A percentile compares a stretch with the other conserved stretches of the same genome.
Evolutionary conservation across 345 rosid genomes (phyloP).

Genomic region (Brassica incana): DNA sequence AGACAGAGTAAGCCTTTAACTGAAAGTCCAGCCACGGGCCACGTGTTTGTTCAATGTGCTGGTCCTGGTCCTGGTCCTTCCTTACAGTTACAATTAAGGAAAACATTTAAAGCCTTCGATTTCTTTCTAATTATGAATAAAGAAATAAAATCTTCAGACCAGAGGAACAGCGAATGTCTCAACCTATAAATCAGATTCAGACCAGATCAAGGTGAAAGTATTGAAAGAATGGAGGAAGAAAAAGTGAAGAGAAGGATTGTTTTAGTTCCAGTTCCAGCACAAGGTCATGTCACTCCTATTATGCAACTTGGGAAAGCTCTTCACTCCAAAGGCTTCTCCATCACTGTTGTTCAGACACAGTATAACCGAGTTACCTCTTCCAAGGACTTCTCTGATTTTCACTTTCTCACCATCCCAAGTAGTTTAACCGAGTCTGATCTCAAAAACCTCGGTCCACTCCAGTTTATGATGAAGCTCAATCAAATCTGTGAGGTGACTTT

Average conservation of each 20-base stretch:
- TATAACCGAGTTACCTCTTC: conserved; percentile 47
- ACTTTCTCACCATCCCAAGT: conserved; percentile 46
- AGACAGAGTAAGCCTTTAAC: neutral
- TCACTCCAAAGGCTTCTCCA: conserved; percentile 56
- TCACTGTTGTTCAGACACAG: conserved; percentile 50
- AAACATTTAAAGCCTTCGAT: neutral
- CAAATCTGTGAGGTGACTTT: conserved; percentile 43
- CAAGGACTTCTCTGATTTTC: conserved; percentile 43
- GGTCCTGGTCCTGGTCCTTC: neutral
- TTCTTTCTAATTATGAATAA: neutral
- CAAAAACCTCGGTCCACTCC: conserved; percentile 12
- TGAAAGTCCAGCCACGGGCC: neutral
- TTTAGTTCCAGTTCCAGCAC: conserved; percentile 58
- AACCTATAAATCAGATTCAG: neutral
- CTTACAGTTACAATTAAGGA: neutral
- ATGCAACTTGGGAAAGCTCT: conserved; percentile 65
- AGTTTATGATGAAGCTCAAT: conserved; percentile 42
- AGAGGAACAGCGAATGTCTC: neutral
- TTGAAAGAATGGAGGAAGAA: conserved; percentile 20
- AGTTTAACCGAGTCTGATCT: conserved; percentile 36
- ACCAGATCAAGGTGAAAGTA: conserved; percentile 8
- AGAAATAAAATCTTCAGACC: neutral
- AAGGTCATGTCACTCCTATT: conserved; percentile 76
- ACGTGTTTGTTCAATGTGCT: conserved; percentile 1
- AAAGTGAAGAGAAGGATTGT: conserved; percentile 38